phyloP scores from a whole-genome alignment of 257 asterid species.

The Ballota nigra region DNA sequence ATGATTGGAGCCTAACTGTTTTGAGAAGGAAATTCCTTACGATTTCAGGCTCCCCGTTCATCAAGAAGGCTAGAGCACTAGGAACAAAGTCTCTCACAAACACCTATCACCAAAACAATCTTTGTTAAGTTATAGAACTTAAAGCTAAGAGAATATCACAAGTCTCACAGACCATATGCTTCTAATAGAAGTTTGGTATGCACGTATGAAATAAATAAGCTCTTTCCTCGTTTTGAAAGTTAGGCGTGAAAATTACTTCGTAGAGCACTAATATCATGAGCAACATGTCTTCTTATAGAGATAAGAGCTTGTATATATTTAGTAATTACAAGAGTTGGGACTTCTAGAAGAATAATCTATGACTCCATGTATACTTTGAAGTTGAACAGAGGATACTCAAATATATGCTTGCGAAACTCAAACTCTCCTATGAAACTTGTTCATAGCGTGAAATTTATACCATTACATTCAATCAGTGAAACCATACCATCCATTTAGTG shows the following conservation, averaged over 20 bases:
- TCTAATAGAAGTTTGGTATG: neutral
- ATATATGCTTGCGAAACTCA: neutral
- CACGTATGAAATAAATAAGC: neutral
- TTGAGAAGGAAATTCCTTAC: conserved; percentile 85
- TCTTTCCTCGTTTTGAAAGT: neutral
- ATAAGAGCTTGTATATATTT: neutral
- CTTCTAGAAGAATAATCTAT: neutral
- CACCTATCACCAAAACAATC: conserved; percentile 41
- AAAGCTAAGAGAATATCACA: neutral
- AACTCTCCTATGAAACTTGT: no score
- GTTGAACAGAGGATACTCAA: neutral
- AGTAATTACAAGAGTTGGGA: neutral
- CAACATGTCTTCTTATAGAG: conserved; percentile 5
- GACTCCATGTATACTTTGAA: neutral
- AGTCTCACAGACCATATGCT: neutral
- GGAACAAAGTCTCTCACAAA: conserved; percentile 93
- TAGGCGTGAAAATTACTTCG: neutral
- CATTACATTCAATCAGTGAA: no score
- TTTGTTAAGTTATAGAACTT: neutral
- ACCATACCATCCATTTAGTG: no score
- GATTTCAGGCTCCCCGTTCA: conserved; percentile 95
- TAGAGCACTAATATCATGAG: neutral
- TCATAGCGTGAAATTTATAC: no score
- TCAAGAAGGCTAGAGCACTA: conserved; percentile 86
- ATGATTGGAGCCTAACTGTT: conserved; percentile 82